Evolutionary conservation across 2,329 filamentous ascomycete species (phyloP).

Genomic region (Aspergillus texensis): DNA sequence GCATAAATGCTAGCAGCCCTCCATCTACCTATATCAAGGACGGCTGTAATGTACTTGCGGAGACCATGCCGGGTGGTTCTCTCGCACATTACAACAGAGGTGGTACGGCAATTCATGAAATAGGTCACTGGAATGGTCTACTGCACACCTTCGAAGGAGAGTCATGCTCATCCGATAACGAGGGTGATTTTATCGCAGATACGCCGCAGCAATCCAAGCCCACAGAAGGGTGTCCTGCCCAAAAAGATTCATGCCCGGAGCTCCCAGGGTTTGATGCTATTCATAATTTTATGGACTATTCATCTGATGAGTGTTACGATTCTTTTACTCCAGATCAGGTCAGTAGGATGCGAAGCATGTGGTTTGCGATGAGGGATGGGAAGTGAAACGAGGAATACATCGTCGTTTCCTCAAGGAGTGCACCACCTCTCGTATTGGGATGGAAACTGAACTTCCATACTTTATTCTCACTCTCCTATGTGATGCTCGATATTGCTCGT

Average conservation of each 20-base stretch:
- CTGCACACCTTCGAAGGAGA: constrained; percentile 49
- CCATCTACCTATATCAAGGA: constrained; percentile 51
- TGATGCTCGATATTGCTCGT: neutral
- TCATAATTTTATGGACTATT: constrained; percentile 65
- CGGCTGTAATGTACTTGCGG: constrained; percentile 61
- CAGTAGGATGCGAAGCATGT: constrained; percentile 56
- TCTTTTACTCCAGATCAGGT: constrained; percentile 55
- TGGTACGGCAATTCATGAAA: constrained; percentile 51
- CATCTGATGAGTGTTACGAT: constrained; percentile 57
- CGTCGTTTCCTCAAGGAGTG: constrained; percentile 7
- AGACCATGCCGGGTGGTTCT: constrained; percentile 57
- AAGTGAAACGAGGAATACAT: constrained; percentile 26
- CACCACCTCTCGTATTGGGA: neutral
- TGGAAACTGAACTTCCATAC: neutral
- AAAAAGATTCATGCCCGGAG: constrained; percentile 55
- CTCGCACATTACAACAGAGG: constrained; percentile 53
- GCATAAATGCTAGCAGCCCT: constrained; percentile 40
- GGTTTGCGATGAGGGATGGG: constrained; percentile 44
- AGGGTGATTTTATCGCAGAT: constrained; percentile 48
- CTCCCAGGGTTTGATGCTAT: constrained; percentile 53
- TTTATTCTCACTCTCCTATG: neutral
- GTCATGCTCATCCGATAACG: constrained; percentile 35
- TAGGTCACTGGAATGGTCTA: constrained; percentile 52
- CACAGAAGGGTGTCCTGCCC: constrained; percentile 59
- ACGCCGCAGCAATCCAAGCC: constrained; percentile 55